A percentile compares a stretch with the other conserved stretches of the same genome.
Evolutionary conservation across 306 rosid genomes (phyloP).

Genomic region (Dryas alaskensis): DNA sequence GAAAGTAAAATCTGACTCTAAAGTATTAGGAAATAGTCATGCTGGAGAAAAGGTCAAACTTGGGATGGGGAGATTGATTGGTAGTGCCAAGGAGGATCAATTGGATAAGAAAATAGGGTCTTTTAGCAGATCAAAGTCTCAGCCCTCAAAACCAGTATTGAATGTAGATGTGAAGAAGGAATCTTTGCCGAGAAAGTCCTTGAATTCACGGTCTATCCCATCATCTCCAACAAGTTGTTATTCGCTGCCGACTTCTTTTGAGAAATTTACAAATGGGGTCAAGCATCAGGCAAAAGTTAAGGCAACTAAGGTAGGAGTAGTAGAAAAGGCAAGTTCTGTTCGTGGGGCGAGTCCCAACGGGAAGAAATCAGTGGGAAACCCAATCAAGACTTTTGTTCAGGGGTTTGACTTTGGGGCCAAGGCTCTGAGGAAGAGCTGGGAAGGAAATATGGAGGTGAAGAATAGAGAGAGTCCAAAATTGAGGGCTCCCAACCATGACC

Average conservation of each 20-base stretch:
- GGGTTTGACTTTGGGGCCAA: conserved; percentile 91
- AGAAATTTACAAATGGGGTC: conserved; percentile 72
- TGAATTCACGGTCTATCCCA: conserved; percentile 78
- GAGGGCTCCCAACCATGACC: conserved; percentile 57
- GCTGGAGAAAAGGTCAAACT: conserved; percentile 45
- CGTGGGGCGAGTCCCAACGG: conserved; percentile 56
- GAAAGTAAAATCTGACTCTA: conserved; percentile 45
- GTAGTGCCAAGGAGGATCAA: conserved; percentile 50
- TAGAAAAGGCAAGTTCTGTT: conserved; percentile 47
- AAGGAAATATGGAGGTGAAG: conserved; percentile 84
- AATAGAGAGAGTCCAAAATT: conserved; percentile 56
- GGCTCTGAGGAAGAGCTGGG: conserved; percentile 97
- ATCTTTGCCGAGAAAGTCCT: conserved; percentile 56
- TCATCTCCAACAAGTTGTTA: conserved; percentile 86
- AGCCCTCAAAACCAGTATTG: conserved; percentile 37
- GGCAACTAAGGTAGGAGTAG: conserved; percentile 46
- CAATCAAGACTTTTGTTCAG: conserved; percentile 62
- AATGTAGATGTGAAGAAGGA: conserved; percentile 65
- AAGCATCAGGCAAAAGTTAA: conserved; percentile 66
- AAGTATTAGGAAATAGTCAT: conserved; percentile 32
- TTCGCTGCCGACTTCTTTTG: conserved; percentile 80
- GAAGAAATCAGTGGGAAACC: conserved; percentile 57
- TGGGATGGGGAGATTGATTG: conserved; percentile 31
- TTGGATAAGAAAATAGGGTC: conserved; percentile 46
- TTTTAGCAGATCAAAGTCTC: conserved; percentile 52